A percentile compares a stretch with the other conserved stretches of the same genome.
Conservation (phyloP, 768 basidiomycete species). For the Hortiboletus campestris region DNA sequence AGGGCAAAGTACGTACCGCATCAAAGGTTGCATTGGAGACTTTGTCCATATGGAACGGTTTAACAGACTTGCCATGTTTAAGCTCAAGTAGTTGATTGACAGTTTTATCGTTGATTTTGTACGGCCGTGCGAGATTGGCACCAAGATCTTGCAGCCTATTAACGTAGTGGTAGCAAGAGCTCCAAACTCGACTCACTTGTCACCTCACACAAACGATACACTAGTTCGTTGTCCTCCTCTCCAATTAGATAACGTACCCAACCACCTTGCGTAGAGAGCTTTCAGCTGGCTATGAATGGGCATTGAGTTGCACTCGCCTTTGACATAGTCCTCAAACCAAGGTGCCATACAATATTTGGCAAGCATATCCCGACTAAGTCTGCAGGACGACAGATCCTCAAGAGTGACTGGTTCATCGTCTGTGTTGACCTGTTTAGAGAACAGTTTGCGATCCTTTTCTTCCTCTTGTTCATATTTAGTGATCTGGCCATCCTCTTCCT, state of each 20-base stretch:
- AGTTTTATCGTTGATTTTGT: slow-evolving; percentile 63
- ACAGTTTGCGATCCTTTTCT: slow-evolving; percentile 54
- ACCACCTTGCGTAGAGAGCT: slow-evolving; percentile 47
- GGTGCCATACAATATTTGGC: slow-evolving; percentile 71
- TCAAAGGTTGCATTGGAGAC: slow-evolving; percentile 74
- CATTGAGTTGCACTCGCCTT: slow-evolving; percentile 46
- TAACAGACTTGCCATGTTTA: slow-evolving; percentile 68
- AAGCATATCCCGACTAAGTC: slow-evolving; percentile 67
- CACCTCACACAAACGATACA: slow-evolving; percentile 85
- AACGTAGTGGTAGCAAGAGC: background rate
- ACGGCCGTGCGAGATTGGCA: slow-evolving; percentile 56
- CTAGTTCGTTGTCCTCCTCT: slow-evolving; percentile 48
- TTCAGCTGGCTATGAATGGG: slow-evolving; percentile 4
- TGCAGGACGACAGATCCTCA: slow-evolving; percentile 58
- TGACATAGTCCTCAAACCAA: slow-evolving; percentile 84
- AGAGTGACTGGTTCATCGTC: slow-evolving; percentile 50
- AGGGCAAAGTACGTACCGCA: slow-evolving; percentile 44
- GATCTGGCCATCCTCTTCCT: slow-evolving; percentile 78
- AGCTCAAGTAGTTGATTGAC: slow-evolving; percentile 72
- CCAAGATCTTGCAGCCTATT: slow-evolving; percentile 45
- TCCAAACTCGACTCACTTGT: slow-evolving; percentile 50
- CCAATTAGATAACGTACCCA: slow-evolving; percentile 89
- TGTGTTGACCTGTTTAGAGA: slow-evolving; percentile 41
- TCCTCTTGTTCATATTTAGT: slow-evolving; percentile 73
- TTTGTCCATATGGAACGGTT: slow-evolving; percentile 74